These are phyloP conservation scores for Oidiodendron maius DNA, from an alignment of 495 filamentous ascomycete species.

Conservation along the genomic window DNA sequence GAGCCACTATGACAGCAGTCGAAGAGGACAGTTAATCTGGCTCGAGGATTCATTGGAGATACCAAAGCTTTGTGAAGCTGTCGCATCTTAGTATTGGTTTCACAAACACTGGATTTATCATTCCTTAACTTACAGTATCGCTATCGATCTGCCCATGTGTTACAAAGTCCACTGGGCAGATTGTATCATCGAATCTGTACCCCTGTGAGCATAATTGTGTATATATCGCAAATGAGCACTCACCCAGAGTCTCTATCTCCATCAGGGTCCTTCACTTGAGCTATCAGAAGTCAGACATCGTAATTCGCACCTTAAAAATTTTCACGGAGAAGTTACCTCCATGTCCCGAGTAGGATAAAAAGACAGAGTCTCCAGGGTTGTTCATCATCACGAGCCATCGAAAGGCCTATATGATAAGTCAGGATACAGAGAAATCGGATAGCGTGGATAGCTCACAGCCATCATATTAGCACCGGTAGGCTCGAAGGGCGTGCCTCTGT, in stretches of 20 bases:
- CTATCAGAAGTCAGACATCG: constrained; percentile 18
- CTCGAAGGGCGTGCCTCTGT: constrained; percentile 41
- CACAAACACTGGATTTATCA: not conserved
- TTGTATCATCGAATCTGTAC: constrained; percentile 46
- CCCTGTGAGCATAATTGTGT: constrained; percentile 18
- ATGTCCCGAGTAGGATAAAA: constrained; percentile 55
- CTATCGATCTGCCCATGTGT: constrained; percentile 44
- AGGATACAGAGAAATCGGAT: not conserved
- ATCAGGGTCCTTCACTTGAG: constrained; percentile 37
- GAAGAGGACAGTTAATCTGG: constrained; percentile 50
- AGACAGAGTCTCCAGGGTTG: constrained; percentile 39
- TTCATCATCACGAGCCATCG: constrained; percentile 50
- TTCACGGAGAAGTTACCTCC: constrained; percentile 35
- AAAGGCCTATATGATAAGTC: constrained; percentile 29
- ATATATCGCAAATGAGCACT: not conserved
- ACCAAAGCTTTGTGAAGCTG: constrained; percentile 49
- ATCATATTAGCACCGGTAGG: constrained; percentile 52
- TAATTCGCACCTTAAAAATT: not conserved
- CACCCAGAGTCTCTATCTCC: constrained; percentile 40
- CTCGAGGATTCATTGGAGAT: constrained; percentile 40
- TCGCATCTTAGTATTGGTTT: not conserved
- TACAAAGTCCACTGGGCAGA: constrained; percentile 51
- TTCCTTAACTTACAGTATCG: constrained; percentile 27
- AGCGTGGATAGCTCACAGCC: constrained; percentile 21
- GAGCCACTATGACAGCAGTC: constrained; percentile 62